Evolutionary conservation across 2,329 filamentous ascomycete genomes (phyloP).

Genomic region (Apiospora hydei): DNA sequence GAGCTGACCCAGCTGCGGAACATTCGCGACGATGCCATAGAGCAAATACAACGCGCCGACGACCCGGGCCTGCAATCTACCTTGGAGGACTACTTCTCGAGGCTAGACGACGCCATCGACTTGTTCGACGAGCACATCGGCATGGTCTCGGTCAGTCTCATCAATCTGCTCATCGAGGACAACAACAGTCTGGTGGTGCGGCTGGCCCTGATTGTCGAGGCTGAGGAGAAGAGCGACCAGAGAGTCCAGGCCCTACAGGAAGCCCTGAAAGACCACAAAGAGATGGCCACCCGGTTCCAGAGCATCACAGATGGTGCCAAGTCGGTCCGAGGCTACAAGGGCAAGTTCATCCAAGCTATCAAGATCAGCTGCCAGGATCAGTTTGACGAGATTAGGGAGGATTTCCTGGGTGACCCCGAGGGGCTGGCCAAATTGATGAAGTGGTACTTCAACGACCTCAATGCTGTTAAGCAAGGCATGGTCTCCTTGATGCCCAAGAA

Average conservation of each 20-base stretch:
- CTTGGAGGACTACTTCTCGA: slow-evolving; percentile 86
- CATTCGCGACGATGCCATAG: slow-evolving; percentile 94
- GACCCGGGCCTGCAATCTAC: slow-evolving; percentile 81
- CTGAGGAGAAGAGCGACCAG: slow-evolving; percentile 95
- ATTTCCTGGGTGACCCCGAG: slow-evolving; percentile 84
- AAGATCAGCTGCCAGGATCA: slow-evolving; percentile 75
- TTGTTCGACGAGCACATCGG: slow-evolving; percentile 97
- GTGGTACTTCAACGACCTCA: slow-evolving; percentile 98
- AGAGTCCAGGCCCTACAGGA: slow-evolving; percentile 91
- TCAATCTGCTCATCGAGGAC: slow-evolving; percentile 83
- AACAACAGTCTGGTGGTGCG: slow-evolving; percentile 91
- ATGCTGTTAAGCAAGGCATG: slow-evolving; percentile 94
- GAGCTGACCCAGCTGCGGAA: slow-evolving; percentile 91
- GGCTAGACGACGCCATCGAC: slow-evolving; percentile 85
- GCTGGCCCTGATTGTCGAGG: slow-evolving; percentile 89
- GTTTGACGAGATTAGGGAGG: slow-evolving; percentile 73
- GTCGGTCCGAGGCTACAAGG: slow-evolving; percentile 93
- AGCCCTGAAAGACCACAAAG: slow-evolving; percentile 93
- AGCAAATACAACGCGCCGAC: slow-evolving; percentile 84
- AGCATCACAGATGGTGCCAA: slow-evolving; percentile 94
- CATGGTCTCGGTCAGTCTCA: slow-evolving; percentile 86
- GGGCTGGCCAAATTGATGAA: slow-evolving; percentile 86
- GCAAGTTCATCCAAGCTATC: slow-evolving; percentile 88
- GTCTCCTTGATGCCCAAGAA: slow-evolving; percentile 90
- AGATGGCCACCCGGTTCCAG: slow-evolving; percentile 91